Base-by-base conservation (phyloP, 768 basidiomycete genomes). In the Mycena haematopus region DNA sequence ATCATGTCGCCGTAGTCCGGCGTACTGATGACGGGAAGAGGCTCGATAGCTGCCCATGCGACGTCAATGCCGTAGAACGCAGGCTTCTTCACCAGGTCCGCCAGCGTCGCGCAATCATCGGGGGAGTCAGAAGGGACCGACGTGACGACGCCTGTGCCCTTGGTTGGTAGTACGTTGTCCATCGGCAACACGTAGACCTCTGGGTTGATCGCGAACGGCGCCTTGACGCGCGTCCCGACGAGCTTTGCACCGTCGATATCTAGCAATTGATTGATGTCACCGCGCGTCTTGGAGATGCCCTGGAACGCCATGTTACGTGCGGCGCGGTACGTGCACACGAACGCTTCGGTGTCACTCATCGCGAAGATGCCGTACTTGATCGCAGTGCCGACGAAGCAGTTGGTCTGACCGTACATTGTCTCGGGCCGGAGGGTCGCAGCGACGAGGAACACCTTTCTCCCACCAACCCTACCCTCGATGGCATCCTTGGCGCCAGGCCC, bases 271-370 rank as follows among this genome's bases (percentile, higher is more conserved):
- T 86, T 79, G 56, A 92, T 78, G 65, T 91, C 81, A 21, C 92
- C 95, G 1, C 88, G 86, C 5, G 84, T 82, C 5, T 85, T 82
- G 60, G 89, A 89, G 56, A 87, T 86, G 13, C 93, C 94, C 77
- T 99, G 95, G 86, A 89, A 98, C 0, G 95, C 86, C 95, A 99
- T 97, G 75, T 97, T 99, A n/a, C 96, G 88, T 6, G 94, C 95
- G 0, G 95, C 88, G 47, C 96, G 92, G 62, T 88, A 77, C 13
- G 95, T 95, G 76, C 93, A 89, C 6, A 99, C 79, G 79, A 91
- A 98, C 22, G 95, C 91, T 69, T 95, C 94, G 38, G 86, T 82
- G 76, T 91, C 90, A 72, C 91, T 93, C 55, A 88, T 84, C n/a
- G 90, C 88, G 74, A 91, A 99, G 35, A 99, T 78, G 38, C 95